These are phyloP conservation scores for Sambucus nigra DNA, from an alignment of 129 eudicot genomes.

Conservation along the genomic window DNA sequence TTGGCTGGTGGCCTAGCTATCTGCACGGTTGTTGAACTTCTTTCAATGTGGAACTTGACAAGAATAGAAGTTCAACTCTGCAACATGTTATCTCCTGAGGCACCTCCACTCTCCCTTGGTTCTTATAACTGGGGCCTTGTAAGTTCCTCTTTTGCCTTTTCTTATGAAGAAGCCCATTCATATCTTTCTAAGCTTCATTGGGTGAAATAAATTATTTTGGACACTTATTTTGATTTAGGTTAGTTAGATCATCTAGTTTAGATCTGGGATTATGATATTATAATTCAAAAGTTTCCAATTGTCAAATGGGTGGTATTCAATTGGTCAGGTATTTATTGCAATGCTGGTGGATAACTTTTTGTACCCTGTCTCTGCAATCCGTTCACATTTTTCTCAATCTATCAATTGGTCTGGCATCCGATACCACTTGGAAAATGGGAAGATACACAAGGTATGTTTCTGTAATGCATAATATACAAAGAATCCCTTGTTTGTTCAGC, in stretches of 20 bases:
- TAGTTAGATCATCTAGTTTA: neutral
- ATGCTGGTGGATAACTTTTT: conserved; percentile 89
- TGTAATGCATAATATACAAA: neutral
- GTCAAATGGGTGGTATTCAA: conserved; percentile 3
- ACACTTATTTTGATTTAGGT: too few relatives aligned
- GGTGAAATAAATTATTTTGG: neutral
- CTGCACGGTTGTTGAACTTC: conserved; percentile 67
- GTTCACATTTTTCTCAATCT: conserved; percentile 90
- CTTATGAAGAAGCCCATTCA: neutral
- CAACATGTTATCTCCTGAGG: conserved; percentile 93
- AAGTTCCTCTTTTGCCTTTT: conserved; percentile 17
- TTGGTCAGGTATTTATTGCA: conserved; percentile 74
- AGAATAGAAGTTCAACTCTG: conserved; percentile 88
- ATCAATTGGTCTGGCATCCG: conserved; percentile 97
- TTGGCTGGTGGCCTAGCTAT: conserved; percentile 39
- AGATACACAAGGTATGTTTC: conserved; percentile 54
- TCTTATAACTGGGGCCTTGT: conserved; percentile 90
- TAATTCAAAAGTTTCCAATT: neutral
- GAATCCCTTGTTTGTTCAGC: neutral
- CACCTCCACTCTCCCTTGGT: conserved; percentile 78
- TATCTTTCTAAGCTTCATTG: neutral
- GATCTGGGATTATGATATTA: neutral
- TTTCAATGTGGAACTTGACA: conserved; percentile 98
- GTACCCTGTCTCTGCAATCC: conserved; percentile 73
- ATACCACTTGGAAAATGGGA: conserved; percentile 85